Percentiles rank a stretch among this genome's conserved stretches.
Conservation (phyloP, 257 asterid genomes). For the Nicotiana tabacum region DNA sequence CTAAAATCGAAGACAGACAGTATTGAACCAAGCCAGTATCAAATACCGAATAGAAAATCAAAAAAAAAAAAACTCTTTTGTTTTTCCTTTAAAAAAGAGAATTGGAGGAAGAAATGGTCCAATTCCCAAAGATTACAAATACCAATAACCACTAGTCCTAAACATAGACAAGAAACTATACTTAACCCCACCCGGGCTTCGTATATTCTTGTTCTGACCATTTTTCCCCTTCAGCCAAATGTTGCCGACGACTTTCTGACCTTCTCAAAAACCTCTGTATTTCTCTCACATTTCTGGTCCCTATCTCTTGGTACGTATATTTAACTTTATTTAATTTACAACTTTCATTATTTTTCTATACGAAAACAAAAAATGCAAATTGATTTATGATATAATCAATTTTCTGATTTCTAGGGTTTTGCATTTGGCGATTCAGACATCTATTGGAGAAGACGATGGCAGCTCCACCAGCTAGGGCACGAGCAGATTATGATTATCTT, state of each 20-base stretch:
- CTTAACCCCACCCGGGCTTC: background rate
- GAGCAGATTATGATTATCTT: conserved; percentile 33
- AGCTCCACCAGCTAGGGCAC: conserved; percentile 30
- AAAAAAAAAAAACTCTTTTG: no score
- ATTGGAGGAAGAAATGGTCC: no score
- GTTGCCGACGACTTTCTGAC: conserved; percentile 11
- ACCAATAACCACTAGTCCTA: background rate
- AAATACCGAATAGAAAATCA: no score
- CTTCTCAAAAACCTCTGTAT: background rate
- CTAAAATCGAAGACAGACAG: no score
- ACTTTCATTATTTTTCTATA: background rate
- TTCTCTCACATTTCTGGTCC: background rate
- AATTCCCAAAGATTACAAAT: no score
- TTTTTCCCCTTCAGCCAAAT: background rate
- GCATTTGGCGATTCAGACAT: background rate
- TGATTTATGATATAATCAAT: background rate
- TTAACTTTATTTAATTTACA: background rate
- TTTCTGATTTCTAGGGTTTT: conserved; percentile 17
- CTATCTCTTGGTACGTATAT: background rate
- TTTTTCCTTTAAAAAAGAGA: no score
- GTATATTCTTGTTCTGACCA: background rate
- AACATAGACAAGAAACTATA: no score
- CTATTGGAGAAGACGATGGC: conserved; percentile 13
- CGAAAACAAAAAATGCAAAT: background rate
- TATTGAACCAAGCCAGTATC: no score